Base-by-base conservation (phyloP, 2,329 filamentous ascomycete species). In the Epichloe festucae region DNA sequence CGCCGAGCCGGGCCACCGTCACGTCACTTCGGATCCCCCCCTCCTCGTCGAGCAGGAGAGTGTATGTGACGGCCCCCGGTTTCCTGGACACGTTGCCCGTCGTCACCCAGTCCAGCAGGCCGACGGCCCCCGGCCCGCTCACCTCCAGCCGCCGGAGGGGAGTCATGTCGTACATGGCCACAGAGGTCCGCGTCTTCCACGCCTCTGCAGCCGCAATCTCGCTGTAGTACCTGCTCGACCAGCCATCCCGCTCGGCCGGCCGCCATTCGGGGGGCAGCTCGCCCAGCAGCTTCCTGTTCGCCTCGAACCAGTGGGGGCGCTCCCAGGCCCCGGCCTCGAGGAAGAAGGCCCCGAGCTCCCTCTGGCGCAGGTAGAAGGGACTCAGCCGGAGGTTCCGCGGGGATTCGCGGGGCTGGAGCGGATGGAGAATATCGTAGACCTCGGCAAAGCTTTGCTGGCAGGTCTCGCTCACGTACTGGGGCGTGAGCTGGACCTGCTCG, bases 391-490 rank as follows among this genome's bases (percentile, higher is more conserved):
- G 67, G 52, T 79, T 75, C 0, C 81, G 74, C 0, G 79, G 80
- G 0, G 76, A 80, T 0, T 73, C 67, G 31, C 73, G 73, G 0
- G 78, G 79, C 49, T 79, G 76, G 0, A 80, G 67, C 0, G 80
- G 80, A 53, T 84, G 80, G 0, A 83, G 55, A 40, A 84, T 81
- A 54, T 83, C 79, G 65, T 84, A 84, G 1, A 84, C 73, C 55
- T 84, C 80, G 23, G 78, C 73, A 48, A 84, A 84, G 56, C 79
- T 81, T 58, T 80, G 78, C 45, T 74, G 69, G 0, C 75, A 76
- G 0, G 80, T 82, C 63, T 83, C 78, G 23, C 62, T 68, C 49
- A 83, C 70, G 53, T 83, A 84, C 0, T 68, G 66, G 0, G 66
- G 73, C 2, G 71, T 75, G 8, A 81, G 67, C 57, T 84, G 80